Evolutionary conservation across 2,329 filamentous ascomycete species (phyloP), one percentile per base, ranked within the genome.

Genomic region (Incumbomyces delicatus): DNA sequence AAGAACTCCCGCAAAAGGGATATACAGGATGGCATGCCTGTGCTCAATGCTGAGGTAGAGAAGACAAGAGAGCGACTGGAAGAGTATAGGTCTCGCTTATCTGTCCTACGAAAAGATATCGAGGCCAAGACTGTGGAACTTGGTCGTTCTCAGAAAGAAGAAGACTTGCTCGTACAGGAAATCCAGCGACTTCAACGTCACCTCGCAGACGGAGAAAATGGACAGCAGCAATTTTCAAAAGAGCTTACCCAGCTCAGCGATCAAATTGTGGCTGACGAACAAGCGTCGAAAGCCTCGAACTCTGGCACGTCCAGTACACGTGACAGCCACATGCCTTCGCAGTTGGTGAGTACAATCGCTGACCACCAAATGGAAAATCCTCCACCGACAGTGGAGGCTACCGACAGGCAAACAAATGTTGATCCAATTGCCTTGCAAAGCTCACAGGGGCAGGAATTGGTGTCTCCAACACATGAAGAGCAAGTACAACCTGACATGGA

Each of bases 201-300:
- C 13, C 63, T 64, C 40, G 58, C 58, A 62, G 68, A 55, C 58
- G 64, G 62, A 51, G 63, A 61, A 57, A 64, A 55, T 56, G 68
- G 61, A 35, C 65, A 66, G 51, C 62, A 64, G 44, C 62, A 64
- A 38, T 66, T 76, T 35, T 58, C 69, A 4, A 62, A 66, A 29
- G 73, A 76, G 53, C 61, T 77, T n/a, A 67, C 71, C 49, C 60
- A 58, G 42, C 61, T 76, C 16, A 69, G 68, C 27, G 42, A 45
- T 31, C 42, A 45, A 20, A 45, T 45, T 27, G 34, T 37, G 13
- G 42, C 42, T 33, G 57, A 71, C 34, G 68, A 75, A 46, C 70
- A 71, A 1, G 65, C 70, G 43, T 69, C 68, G 3, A 64, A 71
- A 8, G 8, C 22, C 4, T 27, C 22, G 22, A 4, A 27, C 22